Evolutionary conservation across 805 yeast genomes (phyloP).

Genomic region (Lipomyces lipofer): DNA sequence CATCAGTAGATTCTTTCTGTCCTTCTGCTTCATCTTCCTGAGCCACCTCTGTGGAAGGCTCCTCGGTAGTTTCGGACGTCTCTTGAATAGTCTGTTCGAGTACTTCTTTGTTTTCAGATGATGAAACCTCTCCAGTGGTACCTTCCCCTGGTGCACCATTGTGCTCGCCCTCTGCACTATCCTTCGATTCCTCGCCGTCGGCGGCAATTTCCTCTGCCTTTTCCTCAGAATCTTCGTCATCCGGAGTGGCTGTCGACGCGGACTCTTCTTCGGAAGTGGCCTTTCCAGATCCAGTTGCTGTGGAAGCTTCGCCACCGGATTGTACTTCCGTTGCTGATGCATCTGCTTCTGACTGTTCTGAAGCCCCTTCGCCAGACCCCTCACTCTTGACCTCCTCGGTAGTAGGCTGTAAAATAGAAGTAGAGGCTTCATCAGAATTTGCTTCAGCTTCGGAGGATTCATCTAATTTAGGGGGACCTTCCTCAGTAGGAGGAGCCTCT

Average conservation of each 20-base stretch:
- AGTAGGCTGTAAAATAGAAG: too few relatives aligned
- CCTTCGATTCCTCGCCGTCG: too few relatives aligned
- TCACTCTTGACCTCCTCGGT: too few relatives aligned
- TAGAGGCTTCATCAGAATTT: neutral
- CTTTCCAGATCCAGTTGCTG: neutral
- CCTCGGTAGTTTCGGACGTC: neutral
- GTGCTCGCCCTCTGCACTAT: neutral
- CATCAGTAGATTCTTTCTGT: neutral
- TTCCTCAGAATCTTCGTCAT: constrained; percentile 10
- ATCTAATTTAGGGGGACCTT: too few relatives aligned
- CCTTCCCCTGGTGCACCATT: neutral
- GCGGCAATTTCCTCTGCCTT: too few relatives aligned
- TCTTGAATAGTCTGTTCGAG: too few relatives aligned
- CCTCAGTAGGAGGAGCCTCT: neutral
- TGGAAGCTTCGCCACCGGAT: neutral
- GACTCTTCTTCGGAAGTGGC: constrained; percentile 5
- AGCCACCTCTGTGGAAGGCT: neutral
- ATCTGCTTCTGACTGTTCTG: neutral
- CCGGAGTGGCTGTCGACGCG: constrained; percentile 5
- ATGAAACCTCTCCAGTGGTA: neutral
- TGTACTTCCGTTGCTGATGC: neutral
- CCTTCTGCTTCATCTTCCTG: neutral
- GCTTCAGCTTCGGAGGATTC: too few relatives aligned
- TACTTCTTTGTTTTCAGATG: too few relatives aligned
- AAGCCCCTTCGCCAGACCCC: too few relatives aligned